Evolutionary conservation across 352 stramenopile species (phyloP), one percentile per base, ranked within the genome.

Genomic region (Phytophthora cactorum): DNA sequence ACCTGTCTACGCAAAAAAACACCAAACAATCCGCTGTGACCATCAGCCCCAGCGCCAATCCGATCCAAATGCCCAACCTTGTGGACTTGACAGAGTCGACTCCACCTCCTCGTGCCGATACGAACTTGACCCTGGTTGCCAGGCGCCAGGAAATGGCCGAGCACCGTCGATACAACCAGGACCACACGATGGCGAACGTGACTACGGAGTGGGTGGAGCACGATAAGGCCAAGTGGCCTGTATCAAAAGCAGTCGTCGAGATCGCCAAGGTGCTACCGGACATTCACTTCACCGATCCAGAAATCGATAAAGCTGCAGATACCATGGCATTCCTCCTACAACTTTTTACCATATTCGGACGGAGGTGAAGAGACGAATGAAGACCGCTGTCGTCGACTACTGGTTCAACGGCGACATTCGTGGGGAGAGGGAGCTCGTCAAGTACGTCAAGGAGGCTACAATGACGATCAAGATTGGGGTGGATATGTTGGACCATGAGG

Each of bases 381-480:
- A 58, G n/a, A 28, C 38, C 14, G 5, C 32, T 6, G 29, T 66
- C 25, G 47, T 66, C 15, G 59, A 59, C 12, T 57, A 39, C 39
- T 66, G 47, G 59, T 45, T 66, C 29, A 57, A 34, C 10, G 17
- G 43, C 7, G 47, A 66, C 27, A 22, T 12, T 17, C 36, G 59
- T 31, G 46, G 49, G 29, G 47, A 47, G 28, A 54, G 4, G 1
- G 49, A 66, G 50, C 6, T 66, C 27, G 29, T 59, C 5, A 66
- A 57, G 50, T 66, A 46, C 14, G 25, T 52, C 12, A 28, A 52
- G 29, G 43, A 59, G 25, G 47, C 59, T 12, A 15, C 44, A 10
- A 59, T 54, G 27, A 59, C 34, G 27, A 66, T 66, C 31, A 58
- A 66, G 12, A 66, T 66, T 2, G 46, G 59, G 15, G 45, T 58